A percentile compares a stretch with the other conserved stretches of the same genome.
Evolutionary conservation across 352 stramenopile species (phyloP).

Genomic region (Pythium catenulatum): DNA sequence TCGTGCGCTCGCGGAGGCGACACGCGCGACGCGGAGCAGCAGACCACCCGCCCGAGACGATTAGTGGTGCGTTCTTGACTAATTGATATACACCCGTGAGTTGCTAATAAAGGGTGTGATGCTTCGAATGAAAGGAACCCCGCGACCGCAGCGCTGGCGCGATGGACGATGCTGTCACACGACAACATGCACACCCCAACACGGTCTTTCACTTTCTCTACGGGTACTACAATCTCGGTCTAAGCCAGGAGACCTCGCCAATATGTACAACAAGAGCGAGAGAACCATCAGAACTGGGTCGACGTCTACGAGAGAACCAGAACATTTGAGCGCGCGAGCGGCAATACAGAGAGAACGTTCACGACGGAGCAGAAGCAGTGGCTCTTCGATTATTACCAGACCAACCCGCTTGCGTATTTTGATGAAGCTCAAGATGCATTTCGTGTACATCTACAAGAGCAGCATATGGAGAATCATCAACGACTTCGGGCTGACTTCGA

Average conservation of each 20-base stretch:
- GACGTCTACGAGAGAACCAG: background rate
- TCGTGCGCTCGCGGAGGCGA: too few species aligned
- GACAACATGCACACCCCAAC: slow-evolving; percentile 20
- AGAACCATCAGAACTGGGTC: background rate
- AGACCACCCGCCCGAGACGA: too few species aligned
- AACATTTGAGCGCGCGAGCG: background rate
- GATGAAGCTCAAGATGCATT: slow-evolving; percentile 22
- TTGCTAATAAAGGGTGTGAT: too few species aligned
- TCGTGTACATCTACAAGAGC: too few species aligned
- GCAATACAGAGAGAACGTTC: background rate
- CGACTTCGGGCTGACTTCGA: slow-evolving; percentile 45
- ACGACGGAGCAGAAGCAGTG: background rate
- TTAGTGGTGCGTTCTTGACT: too few species aligned
- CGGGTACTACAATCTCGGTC: slow-evolving; percentile 9
- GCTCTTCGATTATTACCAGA: background rate
- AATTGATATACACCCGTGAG: too few species aligned
- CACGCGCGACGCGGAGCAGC: too few species aligned
- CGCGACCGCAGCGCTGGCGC: too few species aligned
- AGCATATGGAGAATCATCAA: slow-evolving; percentile 50
- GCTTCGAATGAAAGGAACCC: too few species aligned
- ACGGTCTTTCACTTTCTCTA: slow-evolving; percentile 56
- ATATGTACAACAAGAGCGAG: background rate
- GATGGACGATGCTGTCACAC: background rate
- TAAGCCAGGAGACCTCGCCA: background rate
- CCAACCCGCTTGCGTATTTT: background rate